phyloP scores from a whole-genome alignment of 441 rosid species.

The Gossypium laxum region DNA sequence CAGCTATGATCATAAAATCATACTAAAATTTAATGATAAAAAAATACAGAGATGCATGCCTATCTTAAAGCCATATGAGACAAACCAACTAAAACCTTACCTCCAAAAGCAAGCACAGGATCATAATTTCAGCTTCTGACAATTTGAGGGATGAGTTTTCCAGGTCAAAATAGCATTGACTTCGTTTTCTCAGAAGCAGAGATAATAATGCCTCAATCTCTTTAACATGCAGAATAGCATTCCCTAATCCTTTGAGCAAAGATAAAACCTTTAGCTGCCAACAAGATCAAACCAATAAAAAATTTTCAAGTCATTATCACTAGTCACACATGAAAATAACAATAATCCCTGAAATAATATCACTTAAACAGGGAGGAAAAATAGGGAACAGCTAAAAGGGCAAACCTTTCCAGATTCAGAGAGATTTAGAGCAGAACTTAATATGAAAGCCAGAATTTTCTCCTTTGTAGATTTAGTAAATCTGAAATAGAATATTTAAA shows the following conservation, averaged over 20 bases:
- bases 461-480: conserved; percentile 66
- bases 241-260: conserved; percentile 74
- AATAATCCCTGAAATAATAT: neutral
- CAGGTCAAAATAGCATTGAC: conserved; percentile 33
- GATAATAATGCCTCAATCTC: conserved; percentile 54
- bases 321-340: neutral
- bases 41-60: neutral
- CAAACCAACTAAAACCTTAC: conserved; percentile 27
- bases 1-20: neutral
- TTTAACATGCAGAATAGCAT: conserved; percentile 38
- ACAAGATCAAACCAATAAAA: conserved; percentile 11
- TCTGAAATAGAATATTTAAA: conserved; percentile 36
- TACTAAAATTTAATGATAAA: conserved; percentile 4
- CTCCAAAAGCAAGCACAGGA: conserved; percentile 83
- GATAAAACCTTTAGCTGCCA: conserved; percentile 72
- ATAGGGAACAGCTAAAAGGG: neutral
- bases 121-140: conserved; percentile 51
- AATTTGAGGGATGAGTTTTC: conserved; percentile 41
- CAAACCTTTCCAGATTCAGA: conserved; percentile 74
- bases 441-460: conserved; percentile 49
- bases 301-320: neutral
- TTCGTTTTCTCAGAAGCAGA: conserved; percentile 54
- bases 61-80: neutral
- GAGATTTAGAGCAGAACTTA: conserved; percentile 48
- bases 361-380: neutral